These are phyloP conservation scores for Vinca minor DNA, from an alignment of 257 asterid genomes.

Conservation along the genomic window DNA sequence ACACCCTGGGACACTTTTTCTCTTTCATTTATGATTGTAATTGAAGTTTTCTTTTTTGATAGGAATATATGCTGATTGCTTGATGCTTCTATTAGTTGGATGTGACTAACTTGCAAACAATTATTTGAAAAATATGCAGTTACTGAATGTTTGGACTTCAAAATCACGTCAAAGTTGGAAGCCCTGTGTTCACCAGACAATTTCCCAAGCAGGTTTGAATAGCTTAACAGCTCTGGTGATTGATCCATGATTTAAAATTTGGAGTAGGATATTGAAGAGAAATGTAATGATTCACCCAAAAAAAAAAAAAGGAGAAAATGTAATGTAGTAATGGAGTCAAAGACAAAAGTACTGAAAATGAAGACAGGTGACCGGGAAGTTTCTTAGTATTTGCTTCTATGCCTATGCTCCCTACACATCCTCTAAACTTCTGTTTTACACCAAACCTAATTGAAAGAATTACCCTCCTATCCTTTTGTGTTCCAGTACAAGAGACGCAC, in stretches of 20 bases:
- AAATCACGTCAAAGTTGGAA: constrained; percentile 79
- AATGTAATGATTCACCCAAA: too few species aligned
- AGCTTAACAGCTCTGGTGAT: not conserved
- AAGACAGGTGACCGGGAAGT: not conserved
- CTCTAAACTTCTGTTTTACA: not conserved
- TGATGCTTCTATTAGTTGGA: not conserved
- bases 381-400: not conserved
- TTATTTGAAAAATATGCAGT: constrained; percentile 33
- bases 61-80: not conserved
- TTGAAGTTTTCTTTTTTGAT: not conserved
- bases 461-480: not conserved
- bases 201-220: constrained; percentile 54
- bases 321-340: not conserved
- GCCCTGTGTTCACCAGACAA: constrained; percentile 65
- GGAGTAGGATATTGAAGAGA: not conserved
- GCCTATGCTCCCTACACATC: not conserved
- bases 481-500: too few species aligned
- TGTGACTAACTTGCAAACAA: constrained; percentile 5
- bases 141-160: constrained; percentile 77
- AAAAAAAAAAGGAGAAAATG: too few species aligned
- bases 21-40: not conserved
- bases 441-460: not conserved
- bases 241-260: not conserved
- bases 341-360: not conserved
- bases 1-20: not conserved